Conservation (phyloP, 2,329 filamentous ascomycete genomes). For the Aspergillus hortae region DNA sequence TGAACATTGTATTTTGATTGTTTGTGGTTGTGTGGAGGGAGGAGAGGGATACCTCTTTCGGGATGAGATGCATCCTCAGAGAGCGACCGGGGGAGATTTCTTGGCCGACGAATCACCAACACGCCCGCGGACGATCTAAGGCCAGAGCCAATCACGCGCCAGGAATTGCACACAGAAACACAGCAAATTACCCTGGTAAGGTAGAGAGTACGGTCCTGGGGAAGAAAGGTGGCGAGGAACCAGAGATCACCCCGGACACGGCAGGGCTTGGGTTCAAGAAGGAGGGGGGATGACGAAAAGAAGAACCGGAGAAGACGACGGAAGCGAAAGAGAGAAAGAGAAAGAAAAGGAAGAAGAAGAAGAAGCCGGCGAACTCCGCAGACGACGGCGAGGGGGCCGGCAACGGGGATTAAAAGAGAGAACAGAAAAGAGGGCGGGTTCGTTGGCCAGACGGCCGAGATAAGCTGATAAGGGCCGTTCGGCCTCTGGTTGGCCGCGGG, state of each 20-base stretch:
- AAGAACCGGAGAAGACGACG: background rate
- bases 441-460: slow-evolving; percentile 5
- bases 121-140: slow-evolving; percentile 4
- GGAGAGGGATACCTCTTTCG: slow-evolving; percentile 39
- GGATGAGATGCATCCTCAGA: slow-evolving; percentile 43
- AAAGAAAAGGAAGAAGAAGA: slow-evolving; percentile 4
- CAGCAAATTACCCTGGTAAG: no score
- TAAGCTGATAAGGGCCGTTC: slow-evolving; percentile 15
- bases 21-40: background rate
- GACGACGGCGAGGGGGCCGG: background rate
- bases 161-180: background rate
- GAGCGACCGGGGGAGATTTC: slow-evolving; percentile 1
- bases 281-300: background rate
- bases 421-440: background rate
- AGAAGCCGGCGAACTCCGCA: background rate
- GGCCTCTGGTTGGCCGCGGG: slow-evolving; percentile 11
- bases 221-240: background rate
- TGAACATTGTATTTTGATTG: background rate
- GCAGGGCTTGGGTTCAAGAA: background rate
- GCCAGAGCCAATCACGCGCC: slow-evolving; percentile 11
- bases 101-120: slow-evolving; percentile 14
- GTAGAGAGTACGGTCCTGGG: background rate
- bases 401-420: background rate
- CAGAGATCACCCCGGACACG: background rate
- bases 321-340: background rate